phyloP scores from a whole-genome alignment of 1,284 basidiomycete genomes.

The Filobasidium uniguttulatum region DNA sequence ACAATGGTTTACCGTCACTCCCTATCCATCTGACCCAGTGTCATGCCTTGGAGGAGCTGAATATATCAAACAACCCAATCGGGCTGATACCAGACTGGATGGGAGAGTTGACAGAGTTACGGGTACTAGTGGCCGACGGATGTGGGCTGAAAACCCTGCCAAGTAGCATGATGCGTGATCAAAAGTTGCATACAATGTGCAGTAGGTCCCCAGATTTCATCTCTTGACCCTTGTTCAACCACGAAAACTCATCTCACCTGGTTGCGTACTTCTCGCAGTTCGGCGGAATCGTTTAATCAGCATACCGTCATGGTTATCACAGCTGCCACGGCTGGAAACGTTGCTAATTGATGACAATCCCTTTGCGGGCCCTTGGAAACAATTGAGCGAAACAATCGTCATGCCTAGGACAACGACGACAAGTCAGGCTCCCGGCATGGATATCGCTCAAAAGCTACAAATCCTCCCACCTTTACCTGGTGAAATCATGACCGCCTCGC shows the following conservation, averaged over 20 bases:
- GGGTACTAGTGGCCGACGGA: slow-evolving; percentile 77
- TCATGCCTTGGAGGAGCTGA: slow-evolving; percentile 75
- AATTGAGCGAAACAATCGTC: slow-evolving; percentile 58
- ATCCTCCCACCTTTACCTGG: too few species aligned
- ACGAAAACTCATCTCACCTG: neutral
- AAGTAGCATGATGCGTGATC: slow-evolving; percentile 50
- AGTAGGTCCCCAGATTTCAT: too few species aligned
- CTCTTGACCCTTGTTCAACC: slow-evolving; percentile 12
- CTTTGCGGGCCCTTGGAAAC: slow-evolving; percentile 80
- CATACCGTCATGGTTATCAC: slow-evolving; percentile 87
- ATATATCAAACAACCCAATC: slow-evolving; percentile 79
- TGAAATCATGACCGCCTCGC: too few species aligned
- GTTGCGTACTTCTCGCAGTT: slow-evolving; percentile 17
- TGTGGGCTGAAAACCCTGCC: slow-evolving; percentile 67
- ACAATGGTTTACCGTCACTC: slow-evolving; percentile 66
- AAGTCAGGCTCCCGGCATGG: too few species aligned
- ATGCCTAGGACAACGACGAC: slow-evolving; percentile 7
- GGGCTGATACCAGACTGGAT: slow-evolving; percentile 71
- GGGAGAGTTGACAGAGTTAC: slow-evolving; percentile 57
- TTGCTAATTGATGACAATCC: slow-evolving; percentile 85
- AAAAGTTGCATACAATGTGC: slow-evolving; percentile 70
- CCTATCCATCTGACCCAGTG: slow-evolving; percentile 67
- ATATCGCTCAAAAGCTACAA: too few species aligned
- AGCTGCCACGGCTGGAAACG: slow-evolving; percentile 65
- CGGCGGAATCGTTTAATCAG: slow-evolving; percentile 74